Base-by-base conservation (phyloP, 106 monocot species). In the Dendrobium officinale region DNA sequence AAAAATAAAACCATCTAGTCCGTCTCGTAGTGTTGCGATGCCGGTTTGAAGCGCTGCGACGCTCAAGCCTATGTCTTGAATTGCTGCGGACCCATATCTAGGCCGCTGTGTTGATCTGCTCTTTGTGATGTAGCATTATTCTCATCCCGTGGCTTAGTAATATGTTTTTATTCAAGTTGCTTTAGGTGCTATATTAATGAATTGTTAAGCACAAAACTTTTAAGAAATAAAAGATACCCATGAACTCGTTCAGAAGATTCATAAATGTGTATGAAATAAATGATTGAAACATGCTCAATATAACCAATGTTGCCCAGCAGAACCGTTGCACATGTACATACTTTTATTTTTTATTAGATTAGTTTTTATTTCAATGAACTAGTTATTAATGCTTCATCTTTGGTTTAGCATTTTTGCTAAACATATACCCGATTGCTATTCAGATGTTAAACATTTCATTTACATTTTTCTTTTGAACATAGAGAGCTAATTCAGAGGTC, bases 321-420 rank as follows among this genome's bases (percentile, higher is more conserved):
- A 68, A 29, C 29, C 31, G 68, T 7, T 68, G 6, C 29, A 27
- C 68, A 15, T 20, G 20, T 61, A 27, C 68, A 27, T 13, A 31
- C 37, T 37, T 26, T 31, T n/a, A 37, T 22, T 61, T 68, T 68
- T 68, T 29, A 7, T 68, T 22, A 15, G 29, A 68, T 29, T 17
- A 58, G 44, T 24, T 75, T 7, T 41, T 67, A 48, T 22, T 5
- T 70, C 24, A 70, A 67, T 73, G 33, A 22, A 56, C 58, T 77
- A 31, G 54, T 33, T 76, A 61, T 56, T 80, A 10, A 49, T 75
- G 44, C 75, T 78, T 41, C 26, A 6, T 73, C 13, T 77, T 70
- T 18, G 41, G 4, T 73, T 73, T 73, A 42, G 6, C 42, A 17
- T 73, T 40, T 72, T 40, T 73, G 0, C 42, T 40, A 43, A 74